phyloP scores from a whole-genome alignment of 2,329 filamentous ascomycete species.

The Fusarium lyarnte region DNA sequence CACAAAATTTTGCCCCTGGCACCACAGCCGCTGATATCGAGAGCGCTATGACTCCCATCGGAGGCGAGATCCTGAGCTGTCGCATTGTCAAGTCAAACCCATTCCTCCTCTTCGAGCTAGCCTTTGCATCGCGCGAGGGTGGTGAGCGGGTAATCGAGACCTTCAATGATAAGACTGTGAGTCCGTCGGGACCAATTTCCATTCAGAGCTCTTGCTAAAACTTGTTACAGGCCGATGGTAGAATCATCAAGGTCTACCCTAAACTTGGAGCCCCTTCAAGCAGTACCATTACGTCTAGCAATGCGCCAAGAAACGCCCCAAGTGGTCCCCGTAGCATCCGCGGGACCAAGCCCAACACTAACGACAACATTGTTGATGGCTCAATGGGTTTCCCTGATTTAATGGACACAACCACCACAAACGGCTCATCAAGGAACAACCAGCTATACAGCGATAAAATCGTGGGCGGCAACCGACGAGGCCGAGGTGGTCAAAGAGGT shows the following conservation, averaged over 20 bases:
- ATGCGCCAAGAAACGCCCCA: conserved; percentile 42
- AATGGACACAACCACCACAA: conserved; percentile 47
- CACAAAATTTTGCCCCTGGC: conserved; percentile 83
- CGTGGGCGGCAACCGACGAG: conserved; percentile 44
- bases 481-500: conserved; percentile 41
- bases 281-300: conserved; percentile 27
- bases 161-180: conserved; percentile 80
- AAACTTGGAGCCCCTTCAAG: conserved; percentile 59
- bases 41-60: conserved; percentile 80
- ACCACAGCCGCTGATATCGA: conserved; percentile 86
- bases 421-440: conserved; percentile 42
- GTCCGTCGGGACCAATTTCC: background rate
- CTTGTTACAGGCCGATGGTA: conserved; percentile 72
- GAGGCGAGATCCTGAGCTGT: conserved; percentile 74
- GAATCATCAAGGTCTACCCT: conserved; percentile 76
- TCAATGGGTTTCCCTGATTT: conserved; percentile 63
- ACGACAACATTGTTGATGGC: conserved; percentile 62
- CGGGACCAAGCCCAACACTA: conserved; percentile 28
- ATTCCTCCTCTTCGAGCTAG: conserved; percentile 80
- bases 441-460: conserved; percentile 64
- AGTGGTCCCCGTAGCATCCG: conserved; percentile 46
- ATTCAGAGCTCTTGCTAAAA: background rate
- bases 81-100: conserved; percentile 73
- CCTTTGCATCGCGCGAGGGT: conserved; percentile 76
- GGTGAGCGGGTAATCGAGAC: conserved; percentile 78